Percentiles rank a stretch among this genome's conserved stretches.
Conservation (phyloP, 2,329 filamentous ascomycete species). For the Lanzia echinophila region DNA sequence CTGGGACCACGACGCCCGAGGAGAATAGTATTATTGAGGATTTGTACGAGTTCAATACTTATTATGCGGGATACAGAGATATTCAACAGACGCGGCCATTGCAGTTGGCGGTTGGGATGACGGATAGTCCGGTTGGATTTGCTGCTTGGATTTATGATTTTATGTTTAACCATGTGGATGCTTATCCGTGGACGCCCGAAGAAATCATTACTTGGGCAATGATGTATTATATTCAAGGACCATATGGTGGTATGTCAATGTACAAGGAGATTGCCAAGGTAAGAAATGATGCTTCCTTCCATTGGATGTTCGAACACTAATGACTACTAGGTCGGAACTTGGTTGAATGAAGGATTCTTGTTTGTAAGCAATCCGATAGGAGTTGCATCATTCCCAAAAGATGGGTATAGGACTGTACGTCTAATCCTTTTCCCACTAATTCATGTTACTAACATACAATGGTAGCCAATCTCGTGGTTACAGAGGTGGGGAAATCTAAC, state of each 20-base stretch:
- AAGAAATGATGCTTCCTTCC: neutral
- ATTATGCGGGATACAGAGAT: neutral
- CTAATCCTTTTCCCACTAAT: neutral
- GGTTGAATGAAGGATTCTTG: neutral
- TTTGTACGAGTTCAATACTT: neutral
- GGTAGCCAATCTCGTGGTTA: neutral
- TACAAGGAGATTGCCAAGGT: constrained; percentile 17
- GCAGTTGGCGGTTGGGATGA: constrained; percentile 19
- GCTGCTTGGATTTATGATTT: constrained; percentile 27
- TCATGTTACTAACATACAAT: neutral
- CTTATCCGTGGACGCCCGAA: constrained; percentile 12
- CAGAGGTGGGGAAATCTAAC: neutral
- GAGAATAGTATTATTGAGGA: constrained; percentile 4
- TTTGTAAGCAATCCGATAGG: neutral
- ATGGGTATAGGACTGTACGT: neutral
- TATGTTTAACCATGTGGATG: constrained; percentile 2
- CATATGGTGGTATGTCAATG: constrained; percentile 14
- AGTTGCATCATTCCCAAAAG: neutral
- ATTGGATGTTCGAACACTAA: neutral
- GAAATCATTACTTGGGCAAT: constrained; percentile 22
- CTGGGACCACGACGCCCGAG: neutral
- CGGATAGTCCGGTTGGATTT: constrained; percentile 31
- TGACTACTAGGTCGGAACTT: neutral
- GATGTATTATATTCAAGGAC: constrained; percentile 21
- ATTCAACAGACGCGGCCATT: constrained; percentile 7